phyloP scores from a whole-genome alignment of 2,329 filamentous ascomycete species.

The Cladosporium sp. region DNA sequence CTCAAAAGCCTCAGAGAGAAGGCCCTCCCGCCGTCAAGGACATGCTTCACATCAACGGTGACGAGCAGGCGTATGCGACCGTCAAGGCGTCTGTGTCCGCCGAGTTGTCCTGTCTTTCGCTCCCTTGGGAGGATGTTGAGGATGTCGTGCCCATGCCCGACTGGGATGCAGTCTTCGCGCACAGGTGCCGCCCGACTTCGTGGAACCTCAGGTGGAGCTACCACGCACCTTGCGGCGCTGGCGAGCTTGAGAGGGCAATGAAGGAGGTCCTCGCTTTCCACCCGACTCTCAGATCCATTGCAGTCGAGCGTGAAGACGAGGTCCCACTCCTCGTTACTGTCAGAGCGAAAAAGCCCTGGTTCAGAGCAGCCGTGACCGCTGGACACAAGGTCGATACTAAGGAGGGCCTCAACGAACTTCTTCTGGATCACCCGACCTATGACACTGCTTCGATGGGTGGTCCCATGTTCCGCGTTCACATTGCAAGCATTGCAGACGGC shows the following conservation, averaged over 20 bases:
- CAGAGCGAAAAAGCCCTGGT: constrained; percentile 30
- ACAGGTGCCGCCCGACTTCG: constrained; percentile 32
- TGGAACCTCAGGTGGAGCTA: constrained; percentile 37
- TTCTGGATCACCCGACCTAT: constrained; percentile 31
- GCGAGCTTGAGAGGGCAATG: constrained; percentile 29
- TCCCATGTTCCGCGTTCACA: constrained; percentile 32
- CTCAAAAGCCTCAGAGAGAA: constrained; percentile 26
- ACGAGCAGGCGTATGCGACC: constrained; percentile 27
- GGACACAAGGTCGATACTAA: constrained; percentile 33
- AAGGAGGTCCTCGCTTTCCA: constrained; percentile 33
- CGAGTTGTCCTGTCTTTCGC: constrained; percentile 28
- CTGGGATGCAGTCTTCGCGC: constrained; percentile 36
- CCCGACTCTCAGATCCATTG: constrained; percentile 34
- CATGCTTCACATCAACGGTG: constrained; percentile 32
- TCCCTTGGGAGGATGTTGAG: constrained; percentile 37
- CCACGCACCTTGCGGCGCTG: constrained; percentile 27
- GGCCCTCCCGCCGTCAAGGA: constrained; percentile 34
- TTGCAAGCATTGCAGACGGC: constrained; percentile 32
- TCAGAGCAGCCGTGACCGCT: constrained; percentile 31
- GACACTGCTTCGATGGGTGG: constrained; percentile 34
- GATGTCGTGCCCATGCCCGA: constrained; percentile 37
- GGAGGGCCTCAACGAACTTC: constrained; percentile 31
- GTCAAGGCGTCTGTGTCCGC: constrained; percentile 29
- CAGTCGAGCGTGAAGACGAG: constrained; percentile 28
- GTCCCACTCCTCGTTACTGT: constrained; percentile 34